Conservation (phyloP, 495 filamentous ascomycete species). For the Aspergillus sparsus region DNA sequence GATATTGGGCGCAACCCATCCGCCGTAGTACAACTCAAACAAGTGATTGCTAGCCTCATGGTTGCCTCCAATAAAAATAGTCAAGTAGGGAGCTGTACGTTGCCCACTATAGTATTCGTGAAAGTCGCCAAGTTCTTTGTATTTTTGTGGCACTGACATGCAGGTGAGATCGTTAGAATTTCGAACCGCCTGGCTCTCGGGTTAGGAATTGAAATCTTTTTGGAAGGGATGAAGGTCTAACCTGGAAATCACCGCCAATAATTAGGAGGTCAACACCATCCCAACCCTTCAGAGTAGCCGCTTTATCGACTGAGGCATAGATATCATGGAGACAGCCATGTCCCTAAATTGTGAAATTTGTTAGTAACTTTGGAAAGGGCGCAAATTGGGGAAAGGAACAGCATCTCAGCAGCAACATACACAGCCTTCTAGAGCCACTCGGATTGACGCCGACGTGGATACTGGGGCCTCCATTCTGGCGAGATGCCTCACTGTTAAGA, state of each 20-base stretch:
- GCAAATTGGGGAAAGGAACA: neutral
- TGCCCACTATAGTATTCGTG: conserved; percentile 86
- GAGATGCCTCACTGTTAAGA: neutral
- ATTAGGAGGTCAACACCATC: conserved; percentile 78
- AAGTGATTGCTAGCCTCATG: conserved; percentile 88
- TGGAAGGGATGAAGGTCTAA: conserved; percentile 30
- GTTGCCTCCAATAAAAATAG: conserved; percentile 90
- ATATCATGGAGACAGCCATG: conserved; percentile 90
- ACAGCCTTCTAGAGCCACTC: conserved; percentile 76
- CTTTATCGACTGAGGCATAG: conserved; percentile 68
- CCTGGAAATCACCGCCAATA: conserved; percentile 90
- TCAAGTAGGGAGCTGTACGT: conserved; percentile 77
- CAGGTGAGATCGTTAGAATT: conserved; percentile 83
- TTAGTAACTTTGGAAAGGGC: conserved; percentile 21
- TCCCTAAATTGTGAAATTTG: conserved; percentile 53
- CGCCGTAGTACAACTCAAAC: conserved; percentile 91
- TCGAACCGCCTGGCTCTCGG: conserved; percentile 66
- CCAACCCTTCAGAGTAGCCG: conserved; percentile 69
- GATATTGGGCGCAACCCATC: conserved; percentile 95
- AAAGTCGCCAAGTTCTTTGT: conserved; percentile 82
- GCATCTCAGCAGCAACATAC: conserved; percentile 48
- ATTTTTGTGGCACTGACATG: conserved; percentile 85
- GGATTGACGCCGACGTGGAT: conserved; percentile 30
- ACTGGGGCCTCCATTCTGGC: conserved; percentile 17
- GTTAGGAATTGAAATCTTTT: conserved; percentile 13